A percentile compares a stretch with the other conserved stretches of the same genome.
These are phyloP conservation scores for Scenedesmus sp. DNA, from an alignment of 163 green algal species.

Conservation along the genomic window DNA sequence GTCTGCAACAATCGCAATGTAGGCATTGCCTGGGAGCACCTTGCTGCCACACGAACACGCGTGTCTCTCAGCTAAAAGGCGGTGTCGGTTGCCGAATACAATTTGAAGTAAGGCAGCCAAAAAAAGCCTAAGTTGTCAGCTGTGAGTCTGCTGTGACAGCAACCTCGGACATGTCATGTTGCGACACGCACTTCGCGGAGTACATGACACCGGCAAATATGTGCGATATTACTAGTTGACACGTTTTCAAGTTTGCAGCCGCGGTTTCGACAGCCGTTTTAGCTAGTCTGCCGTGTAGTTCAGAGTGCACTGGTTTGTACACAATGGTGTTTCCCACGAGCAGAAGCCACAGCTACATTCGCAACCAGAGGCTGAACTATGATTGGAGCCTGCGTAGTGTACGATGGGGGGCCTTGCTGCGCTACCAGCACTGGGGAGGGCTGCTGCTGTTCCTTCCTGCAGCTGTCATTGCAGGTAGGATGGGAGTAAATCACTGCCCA, in stretches of 20 bases:
- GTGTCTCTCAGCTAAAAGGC: too few species aligned
- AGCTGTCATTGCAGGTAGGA: constrained; percentile 36
- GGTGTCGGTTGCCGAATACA: too few species aligned
- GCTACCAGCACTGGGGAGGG: constrained; percentile 42
- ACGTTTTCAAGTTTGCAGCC: background rate
- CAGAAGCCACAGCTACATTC: background rate
- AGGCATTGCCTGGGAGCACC: too few species aligned
- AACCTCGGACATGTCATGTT: background rate
- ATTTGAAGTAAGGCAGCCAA: background rate
- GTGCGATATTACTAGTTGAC: background rate
- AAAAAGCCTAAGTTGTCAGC: background rate
- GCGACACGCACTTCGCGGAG: background rate
- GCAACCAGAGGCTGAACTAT: background rate
- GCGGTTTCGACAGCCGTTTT: background rate
- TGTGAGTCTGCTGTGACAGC: background rate
- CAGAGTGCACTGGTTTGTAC: background rate
- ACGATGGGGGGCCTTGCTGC: constrained; percentile 13
- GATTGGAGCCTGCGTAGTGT: constrained; percentile 10
- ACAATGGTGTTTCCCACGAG: background rate
- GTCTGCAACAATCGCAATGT: too few species aligned
- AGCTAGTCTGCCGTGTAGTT: background rate
- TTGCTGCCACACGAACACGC: too few species aligned
- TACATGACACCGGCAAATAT: background rate
- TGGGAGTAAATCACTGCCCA: background rate
- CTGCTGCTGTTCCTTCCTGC: constrained; percentile 42